Base-by-base conservation (phyloP, 352 stramenopile species). In the Phytophthora kernoviae region DNA sequence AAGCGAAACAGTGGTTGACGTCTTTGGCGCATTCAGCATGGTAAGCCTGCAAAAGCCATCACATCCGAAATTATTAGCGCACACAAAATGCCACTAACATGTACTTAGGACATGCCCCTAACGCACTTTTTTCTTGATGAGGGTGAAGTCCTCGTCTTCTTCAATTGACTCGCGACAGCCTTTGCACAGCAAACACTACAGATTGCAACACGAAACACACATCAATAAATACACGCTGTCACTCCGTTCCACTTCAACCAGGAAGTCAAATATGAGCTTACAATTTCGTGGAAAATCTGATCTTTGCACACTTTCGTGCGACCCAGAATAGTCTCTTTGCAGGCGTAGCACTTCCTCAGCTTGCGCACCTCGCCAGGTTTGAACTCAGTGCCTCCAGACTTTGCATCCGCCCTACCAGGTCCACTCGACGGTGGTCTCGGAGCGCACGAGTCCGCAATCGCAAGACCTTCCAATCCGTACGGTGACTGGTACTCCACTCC, bases 261-360 rank as follows among this genome's bases (percentile, higher is more conserved):
- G 14, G 40, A 20, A 3, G 18, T 17, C 18, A n/a, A 15, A 6
- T 15, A 2, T 21, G 6, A 17, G 56, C 37, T 21, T 51, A 88
- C 79, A 43, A 92, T 91, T 58, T 94, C 84, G 68, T 94, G 84
- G 58, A 92, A 94, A 53, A 94, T 90, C 54, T 94, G 75, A 62
- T 77, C 70, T 60, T 90, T 84, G 43, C 79, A 84, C 34, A 67
- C 79, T 64, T 90, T 90, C 34, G 82, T 92, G 56, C 81, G 82
- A 18, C 84, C 84, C 21, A 94, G 58, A 65, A 94, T 94, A 11
- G 84, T 94, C 58, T 94, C 84, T 52, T 90, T 89, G 60, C 84
- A 94, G 15, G 82, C 84, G 41, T 69, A 83, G 64, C 84, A 94
- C 66, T 94, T 92, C 20, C 75, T 74, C 12, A 94, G 62, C 51